Percentiles rank a stretch among this genome's conserved stretches.
Conservation (phyloP, 2,329 filamentous ascomycete species). For the Aureobasidium sp. region DNA sequence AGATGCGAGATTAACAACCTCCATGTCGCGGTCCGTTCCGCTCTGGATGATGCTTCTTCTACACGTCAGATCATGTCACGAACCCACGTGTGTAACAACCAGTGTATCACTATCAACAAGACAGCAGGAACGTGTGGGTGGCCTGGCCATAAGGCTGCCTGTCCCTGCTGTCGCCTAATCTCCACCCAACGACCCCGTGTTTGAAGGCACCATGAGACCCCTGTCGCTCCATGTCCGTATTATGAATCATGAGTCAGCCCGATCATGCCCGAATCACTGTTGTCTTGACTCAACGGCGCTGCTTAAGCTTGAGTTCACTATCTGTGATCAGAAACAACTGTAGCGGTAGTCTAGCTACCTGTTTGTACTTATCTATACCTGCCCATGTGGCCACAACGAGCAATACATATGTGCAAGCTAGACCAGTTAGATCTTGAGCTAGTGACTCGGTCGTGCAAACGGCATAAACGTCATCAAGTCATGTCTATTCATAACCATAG, state of each 20-base stretch:
- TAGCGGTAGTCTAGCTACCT: neutral
- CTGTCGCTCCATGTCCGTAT: neutral
- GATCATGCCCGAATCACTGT: neutral
- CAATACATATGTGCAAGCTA: neutral
- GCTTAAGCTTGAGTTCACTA: conserved; percentile 7
- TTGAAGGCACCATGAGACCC: neutral
- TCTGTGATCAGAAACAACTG: neutral
- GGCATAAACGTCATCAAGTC: neutral
- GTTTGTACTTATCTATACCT: neutral
- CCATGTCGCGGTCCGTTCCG: neutral
- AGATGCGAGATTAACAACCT: neutral
- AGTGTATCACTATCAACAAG: conserved; percentile 5
- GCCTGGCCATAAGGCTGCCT: conserved; percentile 1
- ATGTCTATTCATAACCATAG: neutral
- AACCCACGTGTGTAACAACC: neutral
- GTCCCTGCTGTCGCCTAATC: neutral
- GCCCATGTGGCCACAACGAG: conserved; percentile 7
- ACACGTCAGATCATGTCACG: neutral
- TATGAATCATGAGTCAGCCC: neutral
- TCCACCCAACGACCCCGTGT: neutral
- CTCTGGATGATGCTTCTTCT: neutral
- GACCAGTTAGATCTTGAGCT: neutral
- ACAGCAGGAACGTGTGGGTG: neutral
- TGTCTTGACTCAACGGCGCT: conserved; percentile 2
- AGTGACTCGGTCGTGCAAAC: neutral